A percentile compares a stretch with the other conserved stretches of the same genome.
phyloP scores from a whole-genome alignment of 371 early-diverging fungal genomes.

The Syncephalastrum racemosum region DNA sequence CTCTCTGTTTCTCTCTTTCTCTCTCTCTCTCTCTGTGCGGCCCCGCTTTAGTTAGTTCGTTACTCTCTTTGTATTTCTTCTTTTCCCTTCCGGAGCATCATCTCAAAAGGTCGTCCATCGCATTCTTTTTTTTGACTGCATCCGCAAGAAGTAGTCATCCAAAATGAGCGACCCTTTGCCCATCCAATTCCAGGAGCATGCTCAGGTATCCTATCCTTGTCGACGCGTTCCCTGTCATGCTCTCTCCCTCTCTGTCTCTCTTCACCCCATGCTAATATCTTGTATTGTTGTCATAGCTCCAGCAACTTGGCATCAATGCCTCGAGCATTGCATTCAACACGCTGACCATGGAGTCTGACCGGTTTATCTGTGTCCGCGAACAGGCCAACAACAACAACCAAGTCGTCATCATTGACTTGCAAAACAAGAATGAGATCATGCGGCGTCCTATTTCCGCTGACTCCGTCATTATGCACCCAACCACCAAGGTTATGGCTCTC shows the following conservation, averaged over 20 bases:
- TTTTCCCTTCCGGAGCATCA: too few relatives aligned
- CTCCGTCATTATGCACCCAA: constrained; percentile 97
- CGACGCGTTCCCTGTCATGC: not conserved
- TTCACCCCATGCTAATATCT: not conserved
- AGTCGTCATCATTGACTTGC: constrained; percentile 93
- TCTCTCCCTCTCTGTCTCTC: not conserved
- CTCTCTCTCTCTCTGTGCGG: too few relatives aligned
- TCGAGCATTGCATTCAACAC: constrained; percentile 94
- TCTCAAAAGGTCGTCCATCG: too few relatives aligned
- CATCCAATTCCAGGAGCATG: constrained; percentile 92
- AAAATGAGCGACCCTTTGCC: constrained; percentile 73
- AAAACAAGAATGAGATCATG: constrained; percentile 75
- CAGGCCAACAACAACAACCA: constrained; percentile 81
- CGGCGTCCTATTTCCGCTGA: constrained; percentile 95
- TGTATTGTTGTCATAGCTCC: constrained; percentile 63
- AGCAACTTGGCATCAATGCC: constrained; percentile 87
- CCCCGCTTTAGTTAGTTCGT: too few relatives aligned
- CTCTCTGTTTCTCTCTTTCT: too few relatives aligned
- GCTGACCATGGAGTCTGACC: constrained; percentile 96
- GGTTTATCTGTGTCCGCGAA: constrained; percentile 96
- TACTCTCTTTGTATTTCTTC: too few relatives aligned
- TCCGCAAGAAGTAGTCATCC: constrained; percentile 1
- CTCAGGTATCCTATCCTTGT: constrained; percentile 76
- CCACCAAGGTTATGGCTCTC: constrained; percentile 89
- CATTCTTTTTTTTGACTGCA: too few relatives aligned